Evolutionary conservation across 495 filamentous ascomycete genomes (phyloP).

Genomic region (Pseudevernia furfuracea): DNA sequence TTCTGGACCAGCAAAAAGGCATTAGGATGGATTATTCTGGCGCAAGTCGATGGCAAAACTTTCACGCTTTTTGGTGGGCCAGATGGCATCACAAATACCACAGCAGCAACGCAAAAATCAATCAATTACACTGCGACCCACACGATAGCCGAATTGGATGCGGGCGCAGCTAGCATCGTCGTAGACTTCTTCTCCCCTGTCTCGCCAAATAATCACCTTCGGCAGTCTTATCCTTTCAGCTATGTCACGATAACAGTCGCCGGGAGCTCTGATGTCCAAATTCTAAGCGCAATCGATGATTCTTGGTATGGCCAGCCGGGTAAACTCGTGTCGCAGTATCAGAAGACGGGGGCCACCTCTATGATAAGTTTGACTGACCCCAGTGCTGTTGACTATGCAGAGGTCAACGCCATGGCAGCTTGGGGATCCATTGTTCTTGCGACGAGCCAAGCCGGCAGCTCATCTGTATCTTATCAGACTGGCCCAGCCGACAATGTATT

Average conservation of each 20-base stretch:
- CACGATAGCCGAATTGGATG: conserved; percentile 38
- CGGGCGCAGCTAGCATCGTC: conserved; percentile 35
- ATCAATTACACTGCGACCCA: conserved; percentile 43
- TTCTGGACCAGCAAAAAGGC: conserved; percentile 44
- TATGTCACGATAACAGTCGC: conserved; percentile 63
- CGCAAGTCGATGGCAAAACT: conserved; percentile 39
- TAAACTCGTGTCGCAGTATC: conserved; percentile 28
- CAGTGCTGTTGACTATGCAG: conserved; percentile 27
- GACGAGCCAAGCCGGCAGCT: conserved; percentile 26
- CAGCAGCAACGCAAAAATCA: conserved; percentile 34
- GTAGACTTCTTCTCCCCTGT: conserved; percentile 73
- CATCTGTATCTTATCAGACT: conserved; percentile 27
- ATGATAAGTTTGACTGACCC: conserved; percentile 30
- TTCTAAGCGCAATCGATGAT: conserved; percentile 45
- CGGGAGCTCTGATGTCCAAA: conserved; percentile 32
- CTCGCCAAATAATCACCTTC: conserved; percentile 73
- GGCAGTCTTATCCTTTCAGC: conserved; percentile 75
- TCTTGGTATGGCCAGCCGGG: conserved; percentile 39
- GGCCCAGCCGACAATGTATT: conserved; percentile 28
- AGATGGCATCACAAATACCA: conserved; percentile 26
- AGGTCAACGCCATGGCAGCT: conserved; percentile 33
- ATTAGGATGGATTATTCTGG: conserved; percentile 43
- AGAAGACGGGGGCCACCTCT: conserved; percentile 27
- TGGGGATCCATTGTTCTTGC: conserved; percentile 41
- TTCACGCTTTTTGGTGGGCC: conserved; percentile 44